Base-by-base conservation (phyloP, 1,284 basidiomycete genomes). In the Rhizoctonia solani region DNA sequence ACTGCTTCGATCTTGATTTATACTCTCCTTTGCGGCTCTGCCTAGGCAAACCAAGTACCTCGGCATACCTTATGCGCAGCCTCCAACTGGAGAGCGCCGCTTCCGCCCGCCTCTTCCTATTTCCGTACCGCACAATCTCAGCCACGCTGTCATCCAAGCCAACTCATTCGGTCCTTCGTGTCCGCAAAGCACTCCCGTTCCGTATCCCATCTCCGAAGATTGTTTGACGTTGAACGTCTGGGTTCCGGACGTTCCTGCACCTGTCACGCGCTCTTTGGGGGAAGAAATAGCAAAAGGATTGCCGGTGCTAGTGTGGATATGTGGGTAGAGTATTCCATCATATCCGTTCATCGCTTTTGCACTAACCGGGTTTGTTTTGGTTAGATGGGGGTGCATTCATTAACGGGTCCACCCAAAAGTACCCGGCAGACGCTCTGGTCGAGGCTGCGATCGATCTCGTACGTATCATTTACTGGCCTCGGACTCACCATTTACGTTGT, bases 51-150 rank as follows among this genome's bases (percentile, higher is more conserved):
- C 49, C 14, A 83, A 84, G 0, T 89, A 84, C 72, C 76, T 81
- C 3, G 81, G 81, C 11, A 73, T 82, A 9, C 81, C 80, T 2
- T 82, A 80, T 67, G 81, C 80, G 3, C 76, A 80, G 68, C 77
- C 80, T 2, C 81, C 81, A 0, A 44, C 53, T 13, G 66, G 67
- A 34, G 34, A 41, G 4, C 74, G 73, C 4, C 76, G 81, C 1
- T 82, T 78, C 71, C 73, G 79, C 16, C 75, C 76, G 3, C 79
- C 81, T 1, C 66, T 77, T 3, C 39, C n/a, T n/a, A n/a, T n/a
- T n/a, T n/a, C n/a, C n/a, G n/a, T n/a, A 73, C 72, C 72, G 77
- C 42, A 73, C 21, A n/a, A 32, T 21, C 9, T 14, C 29, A 34
- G 32, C 32, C 32, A 34, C 19, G 25, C 21, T 25, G 25, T 47